phyloP scores from a whole-genome alignment of 75 land plant species.

The Cunninghamia lanceolata region DNA sequence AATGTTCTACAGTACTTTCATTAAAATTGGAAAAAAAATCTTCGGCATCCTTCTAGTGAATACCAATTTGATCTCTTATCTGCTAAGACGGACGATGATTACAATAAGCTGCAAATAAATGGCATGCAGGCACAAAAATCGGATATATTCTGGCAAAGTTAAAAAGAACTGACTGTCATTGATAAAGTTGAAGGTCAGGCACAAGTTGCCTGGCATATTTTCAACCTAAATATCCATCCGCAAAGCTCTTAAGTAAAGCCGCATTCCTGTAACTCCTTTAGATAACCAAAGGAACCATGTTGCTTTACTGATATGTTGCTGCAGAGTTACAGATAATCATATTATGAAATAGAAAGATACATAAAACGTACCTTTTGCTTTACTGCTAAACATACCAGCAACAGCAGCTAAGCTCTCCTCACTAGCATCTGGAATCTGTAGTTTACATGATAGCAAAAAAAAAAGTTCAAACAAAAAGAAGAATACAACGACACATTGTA shows the following conservation, averaged over 20 bases:
- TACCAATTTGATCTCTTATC: not conserved
- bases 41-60: not conserved
- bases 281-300: not conserved
- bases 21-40: not conserved
- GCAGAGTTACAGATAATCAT: not conserved
- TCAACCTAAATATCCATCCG: not conserved
- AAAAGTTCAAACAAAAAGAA: not conserved
- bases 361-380: slow-evolving; percentile 76
- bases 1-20: not conserved
- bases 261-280: not conserved
- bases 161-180: not conserved
- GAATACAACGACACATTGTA: not conserved
- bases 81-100: not conserved
- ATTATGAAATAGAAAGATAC: not conserved
- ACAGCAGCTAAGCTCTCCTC: slow-evolving; percentile 97
- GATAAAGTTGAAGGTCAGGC: not conserved
- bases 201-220: not conserved
- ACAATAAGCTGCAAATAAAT: not conserved
- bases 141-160: not conserved
- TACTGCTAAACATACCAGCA: slow-evolving; percentile 98
- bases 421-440: slow-evolving; percentile 76
- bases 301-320: not conserved
- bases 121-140: not conserved
- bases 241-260: not conserved
- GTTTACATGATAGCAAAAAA: not conserved